Conservation (phyloP, 345 rosid species). For the Cochlearia excelsa region DNA sequence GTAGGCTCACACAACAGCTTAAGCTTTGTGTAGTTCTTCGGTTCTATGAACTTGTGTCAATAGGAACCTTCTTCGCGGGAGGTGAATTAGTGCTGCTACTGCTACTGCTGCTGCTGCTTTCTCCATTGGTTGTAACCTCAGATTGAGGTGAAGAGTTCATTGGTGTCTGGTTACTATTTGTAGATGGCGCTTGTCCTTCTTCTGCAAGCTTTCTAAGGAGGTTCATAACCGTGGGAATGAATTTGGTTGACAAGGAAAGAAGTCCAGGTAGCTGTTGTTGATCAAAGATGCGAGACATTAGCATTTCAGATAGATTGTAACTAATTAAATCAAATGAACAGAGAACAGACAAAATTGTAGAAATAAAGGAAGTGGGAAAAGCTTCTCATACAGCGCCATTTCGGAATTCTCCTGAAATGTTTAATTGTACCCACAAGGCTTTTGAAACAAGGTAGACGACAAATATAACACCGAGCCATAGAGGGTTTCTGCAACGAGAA, state of each 20-base stretch:
- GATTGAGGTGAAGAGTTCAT: constrained; percentile 36
- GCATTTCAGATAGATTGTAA: constrained; percentile 19
- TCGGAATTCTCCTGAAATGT: constrained; percentile 78
- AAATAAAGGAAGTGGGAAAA: constrained; percentile 9
- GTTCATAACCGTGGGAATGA: constrained; percentile 92
- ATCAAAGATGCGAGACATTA: constrained; percentile 21
- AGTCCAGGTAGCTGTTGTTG: constrained; percentile 81
- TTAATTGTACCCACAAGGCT: constrained; percentile 96
- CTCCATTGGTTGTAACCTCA: constrained; percentile 43
- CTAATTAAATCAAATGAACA: constrained; percentile 3
- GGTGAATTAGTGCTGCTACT: constrained; percentile 26
- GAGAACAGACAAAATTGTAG: not conserved
- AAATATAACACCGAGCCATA: constrained; percentile 68
- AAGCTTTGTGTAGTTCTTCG: constrained; percentile 46
- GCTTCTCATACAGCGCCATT: constrained; percentile 70
- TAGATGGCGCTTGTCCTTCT: constrained; percentile 64
- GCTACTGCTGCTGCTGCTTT: constrained; percentile 36
- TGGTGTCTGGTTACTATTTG: constrained; percentile 43
- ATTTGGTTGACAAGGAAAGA: constrained; percentile 71
- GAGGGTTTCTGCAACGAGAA: constrained; percentile 75
- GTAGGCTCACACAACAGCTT: constrained; percentile 16
- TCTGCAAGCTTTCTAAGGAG: constrained; percentile 82
- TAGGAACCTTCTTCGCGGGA: constrained; percentile 47
- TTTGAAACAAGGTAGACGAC: constrained; percentile 65
- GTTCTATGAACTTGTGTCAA: constrained; percentile 47